Conservation (phyloP, 768 basidiomycete species). For the Holtermannia corniformis region DNA sequence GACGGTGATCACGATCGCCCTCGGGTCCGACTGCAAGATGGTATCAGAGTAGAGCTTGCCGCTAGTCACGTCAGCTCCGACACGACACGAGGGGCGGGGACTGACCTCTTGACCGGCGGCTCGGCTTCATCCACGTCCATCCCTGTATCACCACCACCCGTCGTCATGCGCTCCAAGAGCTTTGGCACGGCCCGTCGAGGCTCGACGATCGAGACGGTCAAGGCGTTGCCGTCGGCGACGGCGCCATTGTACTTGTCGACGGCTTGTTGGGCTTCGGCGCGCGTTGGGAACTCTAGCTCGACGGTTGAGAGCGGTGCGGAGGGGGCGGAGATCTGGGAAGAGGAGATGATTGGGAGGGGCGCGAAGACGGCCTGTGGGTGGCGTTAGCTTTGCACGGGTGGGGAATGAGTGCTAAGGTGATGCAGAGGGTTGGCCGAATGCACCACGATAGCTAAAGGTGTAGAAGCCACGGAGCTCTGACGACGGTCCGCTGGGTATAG, state of each 20-base stretch:
- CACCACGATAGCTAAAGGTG: too few species aligned
- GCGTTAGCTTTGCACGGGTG: neutral
- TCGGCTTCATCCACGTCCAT: slow-evolving; percentile 8
- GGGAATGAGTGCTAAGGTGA: neutral
- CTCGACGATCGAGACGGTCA: slow-evolving; percentile 55
- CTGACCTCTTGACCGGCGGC: slow-evolving; percentile 9
- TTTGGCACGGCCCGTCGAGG: slow-evolving; percentile 15
- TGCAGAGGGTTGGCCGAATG: neutral
- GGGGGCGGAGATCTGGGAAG: slow-evolving; percentile 45
- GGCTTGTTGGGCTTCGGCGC: slow-evolving; percentile 55
- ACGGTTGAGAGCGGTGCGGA: slow-evolving; percentile 47
- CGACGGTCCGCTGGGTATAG: neutral
- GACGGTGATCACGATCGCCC: slow-evolving; percentile 26
- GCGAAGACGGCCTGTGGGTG: slow-evolving; percentile 60
- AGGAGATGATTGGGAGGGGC: slow-evolving; percentile 52
- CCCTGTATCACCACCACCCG: neutral
- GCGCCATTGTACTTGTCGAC: slow-evolving; percentile 69
- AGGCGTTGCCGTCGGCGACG: slow-evolving; percentile 67
- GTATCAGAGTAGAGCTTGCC: slow-evolving; percentile 84
- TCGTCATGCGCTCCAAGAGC: neutral
- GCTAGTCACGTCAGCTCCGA: slow-evolving; percentile 3
- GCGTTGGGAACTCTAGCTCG: slow-evolving; percentile 61
- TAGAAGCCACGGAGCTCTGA: neutral
- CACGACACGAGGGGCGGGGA: neutral
- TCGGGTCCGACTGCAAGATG: slow-evolving; percentile 44